These are phyloP conservation scores for Daldinia vernicosa DNA, from an alignment of 495 filamentous ascomycete genomes.

Conservation along the genomic window DNA sequence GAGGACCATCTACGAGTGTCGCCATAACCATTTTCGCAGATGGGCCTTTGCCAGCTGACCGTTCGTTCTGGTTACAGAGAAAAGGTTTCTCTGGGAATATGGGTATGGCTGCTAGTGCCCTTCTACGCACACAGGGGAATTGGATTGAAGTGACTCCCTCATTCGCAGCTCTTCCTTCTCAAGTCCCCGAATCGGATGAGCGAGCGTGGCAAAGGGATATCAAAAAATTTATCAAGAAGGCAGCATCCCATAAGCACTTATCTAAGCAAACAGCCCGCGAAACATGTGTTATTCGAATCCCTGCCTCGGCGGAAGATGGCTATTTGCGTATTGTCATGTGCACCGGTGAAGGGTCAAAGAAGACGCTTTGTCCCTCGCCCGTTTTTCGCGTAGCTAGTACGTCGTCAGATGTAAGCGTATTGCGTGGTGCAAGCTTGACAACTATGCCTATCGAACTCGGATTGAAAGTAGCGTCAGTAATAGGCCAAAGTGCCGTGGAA, in stretches of 20 bases:
- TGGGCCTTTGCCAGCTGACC: slow-evolving; percentile 62
- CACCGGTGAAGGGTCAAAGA: slow-evolving; percentile 54
- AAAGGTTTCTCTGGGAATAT: slow-evolving; percentile 74
- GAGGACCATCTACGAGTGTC: slow-evolving; percentile 68
- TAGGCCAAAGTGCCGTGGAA: slow-evolving; percentile 60
- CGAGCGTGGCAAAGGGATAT: slow-evolving; percentile 75
- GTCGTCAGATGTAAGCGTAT: slow-evolving; percentile 63
- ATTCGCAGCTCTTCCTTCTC: slow-evolving; percentile 52
- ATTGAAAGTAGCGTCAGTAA: slow-evolving; percentile 63
- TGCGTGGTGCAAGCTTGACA: slow-evolving; percentile 70
- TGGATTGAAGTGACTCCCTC: slow-evolving; percentile 74
- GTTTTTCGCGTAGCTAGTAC: slow-evolving; percentile 71
- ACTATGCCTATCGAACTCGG: slow-evolving; percentile 72
- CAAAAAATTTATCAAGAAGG: slow-evolving; percentile 63
- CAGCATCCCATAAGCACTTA: slow-evolving; percentile 47
- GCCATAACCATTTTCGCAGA: slow-evolving; percentile 70
- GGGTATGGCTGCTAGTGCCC: slow-evolving; percentile 70
- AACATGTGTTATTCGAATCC: slow-evolving; percentile 70
- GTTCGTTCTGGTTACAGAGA: slow-evolving; percentile 71
- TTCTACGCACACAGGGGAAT: slow-evolving; percentile 61
- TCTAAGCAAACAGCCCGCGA: slow-evolving; percentile 64
- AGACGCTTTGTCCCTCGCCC: slow-evolving; percentile 69
- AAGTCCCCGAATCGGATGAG: slow-evolving; percentile 62
- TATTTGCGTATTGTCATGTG: slow-evolving; percentile 74
- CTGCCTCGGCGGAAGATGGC: slow-evolving; percentile 68